Evolutionary conservation across 805 yeast species (phyloP).

Genomic region (Zygosaccharomyces bailii): DNA sequence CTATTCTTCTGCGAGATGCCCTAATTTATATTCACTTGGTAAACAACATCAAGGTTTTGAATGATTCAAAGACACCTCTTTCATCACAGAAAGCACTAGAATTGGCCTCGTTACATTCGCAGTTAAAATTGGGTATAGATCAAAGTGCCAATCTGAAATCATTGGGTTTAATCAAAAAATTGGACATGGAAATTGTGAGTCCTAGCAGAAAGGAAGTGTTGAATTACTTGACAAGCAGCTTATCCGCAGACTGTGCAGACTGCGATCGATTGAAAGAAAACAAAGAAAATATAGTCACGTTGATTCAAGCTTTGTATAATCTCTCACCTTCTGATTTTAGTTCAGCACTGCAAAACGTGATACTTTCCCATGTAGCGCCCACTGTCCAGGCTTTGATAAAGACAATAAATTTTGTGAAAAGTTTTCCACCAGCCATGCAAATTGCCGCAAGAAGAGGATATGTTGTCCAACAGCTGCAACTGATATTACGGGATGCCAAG

Average conservation of each 20-base stretch:
- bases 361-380: conserved; percentile 19
- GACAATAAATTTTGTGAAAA: conserved; percentile 32
- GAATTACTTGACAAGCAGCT: conserved; percentile 14
- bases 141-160: conserved; percentile 30
- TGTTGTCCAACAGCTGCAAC: conserved; percentile 18
- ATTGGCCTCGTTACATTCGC: conserved; percentile 28
- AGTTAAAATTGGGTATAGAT: conserved; percentile 24
- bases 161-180: conserved; percentile 26
- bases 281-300: conserved; percentile 9
- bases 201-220: conserved; percentile 26
- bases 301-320: conserved; percentile 19
- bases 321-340: conserved; percentile 28
- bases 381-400: conserved; percentile 24
- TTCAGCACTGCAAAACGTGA: conserved; percentile 23
- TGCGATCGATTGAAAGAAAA: conserved; percentile 11
- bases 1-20: conserved; percentile 31
- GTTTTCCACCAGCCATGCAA: conserved; percentile 24
- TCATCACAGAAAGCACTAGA: conserved; percentile 18
- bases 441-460: conserved; percentile 20
- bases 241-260: conserved; percentile 20
- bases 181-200: conserved; percentile 20
- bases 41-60: conserved; percentile 21
- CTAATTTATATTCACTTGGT: conserved; percentile 29
- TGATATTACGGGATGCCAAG: conserved; percentile 17
- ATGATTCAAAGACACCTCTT: conserved; percentile 3